Conservation (phyloP, 768 basidiomycete species). For the Mycena maculata region DNA sequence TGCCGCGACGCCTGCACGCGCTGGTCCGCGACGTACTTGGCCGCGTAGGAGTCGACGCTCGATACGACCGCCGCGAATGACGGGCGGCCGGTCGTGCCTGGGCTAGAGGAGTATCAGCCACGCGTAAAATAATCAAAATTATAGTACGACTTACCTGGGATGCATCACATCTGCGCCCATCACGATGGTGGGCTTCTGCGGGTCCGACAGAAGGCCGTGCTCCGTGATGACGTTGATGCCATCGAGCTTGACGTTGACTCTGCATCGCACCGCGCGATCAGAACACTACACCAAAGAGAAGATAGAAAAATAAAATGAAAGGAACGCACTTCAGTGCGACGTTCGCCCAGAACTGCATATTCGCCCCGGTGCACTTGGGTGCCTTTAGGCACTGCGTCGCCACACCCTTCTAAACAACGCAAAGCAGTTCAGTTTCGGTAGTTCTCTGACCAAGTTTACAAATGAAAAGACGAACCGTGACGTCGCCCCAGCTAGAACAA, state of each 20-base stretch:
- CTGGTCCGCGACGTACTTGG: conserved; percentile 77
- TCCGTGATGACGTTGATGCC: conserved; percentile 85
- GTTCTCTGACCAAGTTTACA: background rate
- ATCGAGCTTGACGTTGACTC: conserved; percentile 87
- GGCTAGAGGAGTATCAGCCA: conserved; percentile 74
- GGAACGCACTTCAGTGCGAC: conserved; percentile 87
- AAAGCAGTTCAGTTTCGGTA: too few species aligned
- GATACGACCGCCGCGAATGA: conserved; percentile 86
- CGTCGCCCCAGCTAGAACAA: conserved; percentile 78
- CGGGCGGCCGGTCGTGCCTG: conserved; percentile 78
- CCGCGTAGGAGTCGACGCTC: conserved; percentile 78
- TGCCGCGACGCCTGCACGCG: conserved; percentile 69
- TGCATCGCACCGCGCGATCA: conserved; percentile 41
- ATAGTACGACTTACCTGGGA: conserved; percentile 8
- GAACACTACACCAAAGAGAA: conserved; percentile 20
- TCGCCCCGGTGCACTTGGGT: conserved; percentile 71
- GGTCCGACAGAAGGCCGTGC: conserved; percentile 71
- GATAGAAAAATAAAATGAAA: too few species aligned
- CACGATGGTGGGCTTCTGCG: conserved; percentile 80
- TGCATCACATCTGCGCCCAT: conserved; percentile 66
- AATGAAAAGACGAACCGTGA: conserved; percentile 52
- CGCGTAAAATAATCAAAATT: background rate
- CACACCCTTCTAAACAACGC: conserved; percentile 65
- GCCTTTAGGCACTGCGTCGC: conserved; percentile 84
- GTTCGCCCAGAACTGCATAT: conserved; percentile 83